Conservation (phyloP, 768 basidiomycete species). For the Russula emetica region DNA sequence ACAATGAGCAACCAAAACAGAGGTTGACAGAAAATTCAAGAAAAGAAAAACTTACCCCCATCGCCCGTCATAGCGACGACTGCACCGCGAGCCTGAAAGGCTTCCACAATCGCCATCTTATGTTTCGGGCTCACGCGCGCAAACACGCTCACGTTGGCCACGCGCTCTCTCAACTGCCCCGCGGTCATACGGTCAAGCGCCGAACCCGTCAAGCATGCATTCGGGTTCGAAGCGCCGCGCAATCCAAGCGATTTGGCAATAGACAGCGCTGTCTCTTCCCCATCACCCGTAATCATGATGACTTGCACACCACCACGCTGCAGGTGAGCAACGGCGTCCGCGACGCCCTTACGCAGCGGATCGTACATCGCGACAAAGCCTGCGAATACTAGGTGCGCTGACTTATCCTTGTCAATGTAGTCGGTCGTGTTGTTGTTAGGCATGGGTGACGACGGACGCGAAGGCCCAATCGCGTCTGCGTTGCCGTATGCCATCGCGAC, state of each 20-base stretch:
- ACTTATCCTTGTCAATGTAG: slow-evolving; percentile 36
- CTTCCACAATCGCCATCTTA: slow-evolving; percentile 96
- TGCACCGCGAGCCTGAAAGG: slow-evolving; percentile 82
- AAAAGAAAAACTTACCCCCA: slow-evolving; percentile 55
- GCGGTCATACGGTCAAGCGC: slow-evolving; percentile 80
- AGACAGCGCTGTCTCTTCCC: slow-evolving; percentile 83
- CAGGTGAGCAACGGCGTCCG: slow-evolving; percentile 76
- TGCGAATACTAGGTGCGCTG: slow-evolving; percentile 69
- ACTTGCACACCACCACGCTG: slow-evolving; percentile 88
- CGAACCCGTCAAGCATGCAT: slow-evolving; percentile 44
- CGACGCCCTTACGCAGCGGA: slow-evolving; percentile 91
- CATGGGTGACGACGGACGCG: slow-evolving; percentile 30
- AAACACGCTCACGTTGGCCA: slow-evolving; percentile 82
- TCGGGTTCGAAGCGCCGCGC: slow-evolving; percentile 46
- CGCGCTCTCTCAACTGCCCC: slow-evolving; percentile 74
- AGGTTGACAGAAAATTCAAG: neutral
- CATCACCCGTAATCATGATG: slow-evolving; percentile 98
- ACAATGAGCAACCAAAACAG: neutral
- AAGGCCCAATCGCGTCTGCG: slow-evolving; percentile 37
- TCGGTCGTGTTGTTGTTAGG: slow-evolving; percentile 28
- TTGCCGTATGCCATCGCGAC: slow-evolving; percentile 88
- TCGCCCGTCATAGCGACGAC: slow-evolving; percentile 98
- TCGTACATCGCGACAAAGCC: slow-evolving; percentile 96
- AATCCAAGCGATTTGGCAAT: slow-evolving; percentile 86
- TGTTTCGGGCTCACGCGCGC: slow-evolving; percentile 94